Percentiles rank a stretch among this genome's conserved stretches.
Conservation (phyloP, 2,329 filamentous ascomycete species). For the Emergomyces pasteurianus region DNA sequence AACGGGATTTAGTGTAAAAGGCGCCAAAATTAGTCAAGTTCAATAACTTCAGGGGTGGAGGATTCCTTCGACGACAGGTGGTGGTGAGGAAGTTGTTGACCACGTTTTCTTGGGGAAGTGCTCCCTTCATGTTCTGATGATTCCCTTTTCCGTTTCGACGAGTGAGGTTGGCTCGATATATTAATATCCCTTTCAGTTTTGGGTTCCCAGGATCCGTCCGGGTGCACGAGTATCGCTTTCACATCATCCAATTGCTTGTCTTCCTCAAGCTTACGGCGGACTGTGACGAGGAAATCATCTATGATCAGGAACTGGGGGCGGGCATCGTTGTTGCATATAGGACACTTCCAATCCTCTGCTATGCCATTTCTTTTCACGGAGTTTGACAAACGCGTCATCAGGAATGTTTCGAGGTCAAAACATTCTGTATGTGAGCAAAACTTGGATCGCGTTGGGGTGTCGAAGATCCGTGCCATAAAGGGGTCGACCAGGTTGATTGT, state of each 20-base stretch:
- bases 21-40: slow-evolving; percentile 8
- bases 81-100: not conserved
- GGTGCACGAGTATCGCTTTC: slow-evolving; percentile 51
- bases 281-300: slow-evolving; percentile 59
- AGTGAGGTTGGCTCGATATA: not conserved
- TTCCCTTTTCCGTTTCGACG: not conserved
- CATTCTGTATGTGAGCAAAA: slow-evolving; percentile 70
- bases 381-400: slow-evolving; percentile 47
- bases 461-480: slow-evolving; percentile 53
- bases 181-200: slow-evolving; percentile 23
- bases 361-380: slow-evolving; percentile 25
- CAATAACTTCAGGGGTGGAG: slow-evolving; percentile 9
- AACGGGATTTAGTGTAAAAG: too few relatives aligned
- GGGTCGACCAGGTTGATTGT: slow-evolving; percentile 55
- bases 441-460: slow-evolving; percentile 57
- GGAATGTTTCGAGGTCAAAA: slow-evolving; percentile 77
- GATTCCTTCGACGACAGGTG: not conserved
- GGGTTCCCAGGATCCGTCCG: slow-evolving; percentile 54
- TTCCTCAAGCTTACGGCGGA: slow-evolving; percentile 45
- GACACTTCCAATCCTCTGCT: slow-evolving; percentile 64
- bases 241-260: slow-evolving; percentile 39
- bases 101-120: not conserved
- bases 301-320: slow-evolving; percentile 58
- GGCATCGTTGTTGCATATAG: slow-evolving; percentile 67
- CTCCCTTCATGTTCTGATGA: not conserved